These are phyloP conservation scores for Neurospora sp. DNA, from an alignment of 495 filamentous ascomycete genomes.

Conservation along the genomic window DNA sequence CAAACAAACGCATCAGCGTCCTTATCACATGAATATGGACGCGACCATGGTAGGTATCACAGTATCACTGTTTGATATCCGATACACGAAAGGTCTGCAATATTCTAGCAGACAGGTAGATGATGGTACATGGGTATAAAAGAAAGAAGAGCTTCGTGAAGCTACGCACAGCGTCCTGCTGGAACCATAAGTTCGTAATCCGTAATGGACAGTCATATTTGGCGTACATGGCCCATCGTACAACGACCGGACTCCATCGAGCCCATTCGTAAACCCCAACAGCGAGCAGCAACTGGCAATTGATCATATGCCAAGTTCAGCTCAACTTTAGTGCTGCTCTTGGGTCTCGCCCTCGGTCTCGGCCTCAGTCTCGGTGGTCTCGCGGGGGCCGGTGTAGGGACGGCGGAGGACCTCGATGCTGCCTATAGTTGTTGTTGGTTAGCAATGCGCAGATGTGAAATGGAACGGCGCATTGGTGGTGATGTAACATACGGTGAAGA, in stretches of 20 bases:
- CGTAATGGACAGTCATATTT: not conserved
- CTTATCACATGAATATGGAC: not conserved
- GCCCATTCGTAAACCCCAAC: not conserved
- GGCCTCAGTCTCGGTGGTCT: not conserved
- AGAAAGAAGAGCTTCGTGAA: not conserved
- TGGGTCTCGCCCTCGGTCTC: not conserved
- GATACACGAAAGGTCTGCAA: not conserved
- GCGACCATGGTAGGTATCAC: not conserved
- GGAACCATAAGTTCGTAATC: not conserved
- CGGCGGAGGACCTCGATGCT: constrained; percentile 48
- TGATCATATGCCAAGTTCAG: not conserved
- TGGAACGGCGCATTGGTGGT: not conserved
- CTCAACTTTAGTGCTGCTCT: not conserved
- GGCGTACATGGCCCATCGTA: not conserved
- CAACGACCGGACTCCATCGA: not conserved
- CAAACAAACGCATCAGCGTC: not conserved
- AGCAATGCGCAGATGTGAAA: not conserved
- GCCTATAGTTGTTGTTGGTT: constrained; percentile 25
- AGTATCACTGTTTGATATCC: not conserved
- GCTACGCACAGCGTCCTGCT: not conserved
- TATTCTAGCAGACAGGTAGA: not conserved
- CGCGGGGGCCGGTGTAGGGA: not conserved
- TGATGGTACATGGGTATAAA: not conserved
- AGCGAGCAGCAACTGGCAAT: not conserved
- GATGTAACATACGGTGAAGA: constrained; percentile 53